phyloP scores from a whole-genome alignment of 352 stramenopile species.

The Phytophthora cactorum region DNA sequence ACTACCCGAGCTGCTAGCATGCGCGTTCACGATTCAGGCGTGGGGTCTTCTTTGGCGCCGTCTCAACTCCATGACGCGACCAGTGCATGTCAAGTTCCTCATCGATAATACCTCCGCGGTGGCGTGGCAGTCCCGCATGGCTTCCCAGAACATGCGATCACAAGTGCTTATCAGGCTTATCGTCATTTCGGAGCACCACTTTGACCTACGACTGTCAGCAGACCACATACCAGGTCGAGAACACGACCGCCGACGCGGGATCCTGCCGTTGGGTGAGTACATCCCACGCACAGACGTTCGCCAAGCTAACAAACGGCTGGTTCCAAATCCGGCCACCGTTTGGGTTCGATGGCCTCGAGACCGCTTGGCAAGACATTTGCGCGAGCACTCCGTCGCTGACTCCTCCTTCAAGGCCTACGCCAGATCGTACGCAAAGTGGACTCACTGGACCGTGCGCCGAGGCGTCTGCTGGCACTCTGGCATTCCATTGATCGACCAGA shows the following conservation, averaged over 20 bases:
- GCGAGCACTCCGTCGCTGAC: conserved; percentile 15
- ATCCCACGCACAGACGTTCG: no score
- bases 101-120: conserved; percentile 32
- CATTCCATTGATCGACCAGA: not conserved
- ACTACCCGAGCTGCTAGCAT: conserved; percentile 32
- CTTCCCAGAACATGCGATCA: conserved; percentile 5
- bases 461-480: not conserved
- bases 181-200: not conserved
- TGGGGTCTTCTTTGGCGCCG: conserved; percentile 3
- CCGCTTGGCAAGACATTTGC: conserved; percentile 14
- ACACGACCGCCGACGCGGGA: not conserved
- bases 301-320: no score
- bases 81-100: conserved; percentile 20
- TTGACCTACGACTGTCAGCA: conserved; percentile 6
- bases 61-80: not conserved
- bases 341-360: not conserved
- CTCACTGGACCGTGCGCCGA: not conserved
- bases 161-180: conserved; percentile 10
- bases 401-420: conserved; percentile 6
- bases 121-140: not conserved
- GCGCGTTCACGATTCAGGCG: conserved; percentile 2
- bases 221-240: conserved; percentile 1
- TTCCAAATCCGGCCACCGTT: no score
- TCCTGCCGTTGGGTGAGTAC: not conserved
- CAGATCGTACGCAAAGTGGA: not conserved